Conservation (phyloP, 768 basidiomycete genomes). For the Favolaschia claudopus region DNA sequence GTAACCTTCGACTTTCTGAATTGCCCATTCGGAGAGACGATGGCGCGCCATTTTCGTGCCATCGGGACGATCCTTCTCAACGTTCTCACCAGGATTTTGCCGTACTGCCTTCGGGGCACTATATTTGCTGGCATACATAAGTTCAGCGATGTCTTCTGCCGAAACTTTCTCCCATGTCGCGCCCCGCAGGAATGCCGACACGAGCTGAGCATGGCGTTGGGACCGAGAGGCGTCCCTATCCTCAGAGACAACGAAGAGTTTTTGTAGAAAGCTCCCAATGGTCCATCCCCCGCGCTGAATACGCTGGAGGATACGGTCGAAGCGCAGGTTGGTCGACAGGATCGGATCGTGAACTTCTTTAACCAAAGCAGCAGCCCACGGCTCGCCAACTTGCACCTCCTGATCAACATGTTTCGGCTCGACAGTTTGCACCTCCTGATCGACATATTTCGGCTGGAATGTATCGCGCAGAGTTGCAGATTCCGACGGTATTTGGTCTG, state of each 20-base stretch:
- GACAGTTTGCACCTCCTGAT: neutral
- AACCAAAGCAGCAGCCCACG: neutral
- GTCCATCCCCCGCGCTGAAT: slow-evolving; percentile 3
- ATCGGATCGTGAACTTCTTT: neutral
- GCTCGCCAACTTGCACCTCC: neutral
- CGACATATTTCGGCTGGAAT: neutral
- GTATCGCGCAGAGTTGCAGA: neutral
- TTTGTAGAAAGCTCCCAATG: neutral
- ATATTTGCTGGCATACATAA: slow-evolving; percentile 1
- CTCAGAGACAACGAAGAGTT: neutral
- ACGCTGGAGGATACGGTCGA: neutral
- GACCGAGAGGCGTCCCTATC: neutral
- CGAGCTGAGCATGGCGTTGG: neutral
- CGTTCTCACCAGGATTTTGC: neutral
- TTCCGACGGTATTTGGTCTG: neutral
- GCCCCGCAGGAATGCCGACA: neutral
- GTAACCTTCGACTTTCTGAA: neutral
- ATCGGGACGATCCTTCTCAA: neutral
- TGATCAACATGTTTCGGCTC: slow-evolving; percentile 1
- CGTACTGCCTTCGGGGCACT: neutral
- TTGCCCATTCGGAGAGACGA: slow-evolving; percentile 9
- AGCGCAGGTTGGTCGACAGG: neutral
- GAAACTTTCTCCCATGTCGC: neutral
- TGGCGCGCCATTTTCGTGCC: neutral
- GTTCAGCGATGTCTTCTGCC: neutral